Percentiles rank a stretch among this genome's conserved stretches.
Conservation (phyloP, 495 filamentous ascomycete species). For the Trichocladium antarcticum region DNA sequence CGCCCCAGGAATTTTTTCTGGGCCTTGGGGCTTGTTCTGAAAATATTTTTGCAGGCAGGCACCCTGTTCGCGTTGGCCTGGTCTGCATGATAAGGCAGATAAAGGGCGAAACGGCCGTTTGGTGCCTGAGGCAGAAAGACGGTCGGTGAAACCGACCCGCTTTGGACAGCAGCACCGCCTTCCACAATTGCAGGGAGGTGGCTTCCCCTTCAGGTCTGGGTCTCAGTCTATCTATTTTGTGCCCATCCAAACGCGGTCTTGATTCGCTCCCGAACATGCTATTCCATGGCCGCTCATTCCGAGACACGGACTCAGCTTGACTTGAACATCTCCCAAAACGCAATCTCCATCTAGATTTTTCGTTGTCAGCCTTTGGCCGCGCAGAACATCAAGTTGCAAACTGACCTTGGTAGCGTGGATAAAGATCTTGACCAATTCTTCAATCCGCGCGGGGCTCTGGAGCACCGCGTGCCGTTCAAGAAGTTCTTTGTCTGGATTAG, state of each 20-base stretch:
- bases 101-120: conserved; percentile 1
- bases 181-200: too few relatives aligned
- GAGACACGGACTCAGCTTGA: conserved; percentile 1
- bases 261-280: too few relatives aligned
- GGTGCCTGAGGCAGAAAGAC: conserved; percentile 3
- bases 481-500: conserved; percentile 40
- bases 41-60: conserved; percentile 11
- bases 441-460: conserved; percentile 62
- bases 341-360: conserved; percentile 60
- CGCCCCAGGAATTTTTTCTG: conserved; percentile 5
- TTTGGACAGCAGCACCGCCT: too few relatives aligned
- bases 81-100: too few relatives aligned
- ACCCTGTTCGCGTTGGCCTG: background rate
- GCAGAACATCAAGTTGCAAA: background rate
- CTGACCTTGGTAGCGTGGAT: conserved; percentile 68
- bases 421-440: conserved; percentile 73
- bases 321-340: conserved; percentile 72
- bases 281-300: too few relatives aligned
- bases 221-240: too few relatives aligned
- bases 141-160: too few relatives aligned
- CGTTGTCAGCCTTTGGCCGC: conserved; percentile 14
- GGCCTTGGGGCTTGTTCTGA: too few relatives aligned
- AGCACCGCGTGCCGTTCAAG: conserved; percentile 58
- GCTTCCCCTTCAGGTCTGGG: too few relatives aligned
- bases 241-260: too few relatives aligned